Evolutionary conservation across 2,329 filamentous ascomycete species (phyloP), one percentile per base, ranked within the genome.

Genomic region (Ophiocordyceps camponoti-rufipedis): DNA sequence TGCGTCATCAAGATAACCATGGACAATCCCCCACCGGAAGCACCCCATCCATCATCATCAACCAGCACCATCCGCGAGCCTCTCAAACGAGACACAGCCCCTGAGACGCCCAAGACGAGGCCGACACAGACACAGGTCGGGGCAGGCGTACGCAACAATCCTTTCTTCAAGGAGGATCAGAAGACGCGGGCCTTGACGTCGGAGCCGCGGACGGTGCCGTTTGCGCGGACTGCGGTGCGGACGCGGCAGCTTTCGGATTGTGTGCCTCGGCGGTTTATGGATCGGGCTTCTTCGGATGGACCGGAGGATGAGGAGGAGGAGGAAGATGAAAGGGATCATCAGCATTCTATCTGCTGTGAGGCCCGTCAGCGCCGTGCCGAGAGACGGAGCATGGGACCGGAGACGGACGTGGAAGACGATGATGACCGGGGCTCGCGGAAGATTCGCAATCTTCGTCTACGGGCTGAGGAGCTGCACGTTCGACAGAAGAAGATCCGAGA

Each of bases 1-100:
- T 75, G 72, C 50, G 58, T 55, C 9, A 62, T 58, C 41, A 61
- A 67, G 44, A 47, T 62, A 38, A 16, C 35, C 35, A n/a, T 38
- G 8, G 35, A 38, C 14, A 6, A 38, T 14, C n/a, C 35, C 6
- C 35, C 4, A 8, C 14, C 35, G 11, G 32, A 12, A 11, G 39
- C 28, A 2, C 13, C 5, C 23, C 23, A 23, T 3, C 23, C 23
- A 11, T 13, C 14, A 9, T 19, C 18, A 18, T 41, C 39, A 33
- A 18, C 5, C 4, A 28, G 19, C 39, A 41, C 39, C 9, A n/a
- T 19, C 5, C 18, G 18, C 16, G 32, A 18, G 14, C 18, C 43
- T 28, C 9, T 28, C 19, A n/a, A n/a, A 28, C 23, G 12, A 28
- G 4, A 29, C 16, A 2, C 18, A 8, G 16, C 10, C 16, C 39